Percentiles rank a stretch among this genome's conserved stretches.
phyloP scores from a whole-genome alignment of 148 eudicot species.

The Chenopodium suecicum region DNA sequence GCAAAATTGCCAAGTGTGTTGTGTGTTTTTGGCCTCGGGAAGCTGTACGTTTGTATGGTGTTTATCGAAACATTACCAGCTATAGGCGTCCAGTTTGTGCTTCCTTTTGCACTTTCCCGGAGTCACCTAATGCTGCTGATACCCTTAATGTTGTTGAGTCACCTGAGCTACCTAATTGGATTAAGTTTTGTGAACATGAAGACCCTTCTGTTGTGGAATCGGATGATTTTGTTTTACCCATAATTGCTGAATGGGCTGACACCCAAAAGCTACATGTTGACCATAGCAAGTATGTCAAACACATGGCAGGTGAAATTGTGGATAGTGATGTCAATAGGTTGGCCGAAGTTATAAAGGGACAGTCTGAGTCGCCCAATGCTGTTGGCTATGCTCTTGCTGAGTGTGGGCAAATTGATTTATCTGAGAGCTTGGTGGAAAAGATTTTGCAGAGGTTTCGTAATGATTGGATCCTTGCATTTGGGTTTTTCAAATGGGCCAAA shows the following conservation, averaged over 20 bases:
- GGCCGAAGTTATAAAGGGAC: slow-evolving; percentile 38
- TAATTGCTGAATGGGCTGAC: slow-evolving; percentile 54
- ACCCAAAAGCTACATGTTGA: slow-evolving; percentile 36
- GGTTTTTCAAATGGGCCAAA: slow-evolving; percentile 80
- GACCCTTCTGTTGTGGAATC: slow-evolving; percentile 26
- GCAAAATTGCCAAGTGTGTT: slow-evolving; percentile 18
- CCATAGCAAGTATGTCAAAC: slow-evolving; percentile 34
- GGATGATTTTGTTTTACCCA: slow-evolving; percentile 62
- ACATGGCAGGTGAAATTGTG: slow-evolving; percentile 31
- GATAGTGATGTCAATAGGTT: slow-evolving; percentile 57
- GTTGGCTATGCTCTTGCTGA: slow-evolving; percentile 39
- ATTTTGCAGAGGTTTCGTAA: slow-evolving; percentile 66
- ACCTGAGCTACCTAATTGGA: slow-evolving; percentile 69
- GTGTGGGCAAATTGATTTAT: slow-evolving; percentile 32
- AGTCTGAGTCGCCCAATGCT: slow-evolving; percentile 47
- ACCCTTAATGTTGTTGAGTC: slow-evolving; percentile 44
- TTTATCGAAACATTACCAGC: slow-evolving; percentile 6
- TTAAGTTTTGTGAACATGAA: slow-evolving; percentile 46
- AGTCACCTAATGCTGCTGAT: slow-evolving; percentile 25
- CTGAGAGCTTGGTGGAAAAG: slow-evolving; percentile 53
- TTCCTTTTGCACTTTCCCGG: slow-evolving; percentile 34
- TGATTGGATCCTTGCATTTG: slow-evolving; percentile 62
- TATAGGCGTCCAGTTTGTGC: slow-evolving; percentile 18
- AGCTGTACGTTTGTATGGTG: slow-evolving; percentile 9
- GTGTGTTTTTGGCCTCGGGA: slow-evolving; percentile 15